Percentiles rank a stretch among this genome's conserved stretches.
phyloP scores from a whole-genome alignment of 2,329 filamentous ascomycete genomes.

The Periglandula ipomoeae region DNA sequence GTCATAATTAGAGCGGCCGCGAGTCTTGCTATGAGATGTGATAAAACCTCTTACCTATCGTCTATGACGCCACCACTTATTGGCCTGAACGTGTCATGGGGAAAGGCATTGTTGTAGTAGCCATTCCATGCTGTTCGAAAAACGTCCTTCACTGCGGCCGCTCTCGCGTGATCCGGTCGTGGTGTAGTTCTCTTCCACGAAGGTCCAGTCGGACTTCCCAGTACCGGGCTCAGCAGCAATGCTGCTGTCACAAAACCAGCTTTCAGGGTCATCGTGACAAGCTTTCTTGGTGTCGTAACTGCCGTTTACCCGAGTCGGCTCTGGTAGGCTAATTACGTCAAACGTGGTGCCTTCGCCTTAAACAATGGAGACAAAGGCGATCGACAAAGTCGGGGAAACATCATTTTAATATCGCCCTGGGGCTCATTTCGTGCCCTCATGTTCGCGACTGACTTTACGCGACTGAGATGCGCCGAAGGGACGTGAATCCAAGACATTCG shows the following conservation, averaged over 20 bases:
- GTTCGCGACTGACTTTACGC: too few species aligned
- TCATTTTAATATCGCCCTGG: too few species aligned
- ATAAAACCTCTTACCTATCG: slow-evolving; percentile 47
- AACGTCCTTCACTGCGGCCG: slow-evolving; percentile 45
- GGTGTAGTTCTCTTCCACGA: not conserved
- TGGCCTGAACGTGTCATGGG: slow-evolving; percentile 65
- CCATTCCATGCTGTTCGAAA: slow-evolving; percentile 65
- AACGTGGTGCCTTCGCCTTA: too few species aligned
- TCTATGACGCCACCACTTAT: slow-evolving; percentile 55
- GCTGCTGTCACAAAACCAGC: not conserved
- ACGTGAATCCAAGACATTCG: too few species aligned
- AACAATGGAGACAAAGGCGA: too few species aligned
- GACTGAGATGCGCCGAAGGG: too few species aligned
- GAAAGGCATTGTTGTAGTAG: slow-evolving; percentile 65
- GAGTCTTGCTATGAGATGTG: not conserved
- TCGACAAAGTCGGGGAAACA: too few species aligned
- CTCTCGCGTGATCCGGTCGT: not conserved
- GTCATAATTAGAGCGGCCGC: not conserved
- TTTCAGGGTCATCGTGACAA: not conserved
- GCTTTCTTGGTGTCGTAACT: too few species aligned
- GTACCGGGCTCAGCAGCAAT: not conserved
- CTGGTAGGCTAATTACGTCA: too few species aligned
- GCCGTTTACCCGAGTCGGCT: too few species aligned
- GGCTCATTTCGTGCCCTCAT: too few species aligned
- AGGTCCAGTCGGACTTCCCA: not conserved